Evolutionary conservation across 257 asterid genomes (phyloP).

Genomic region (Dorcoceras hygrometricum): DNA sequence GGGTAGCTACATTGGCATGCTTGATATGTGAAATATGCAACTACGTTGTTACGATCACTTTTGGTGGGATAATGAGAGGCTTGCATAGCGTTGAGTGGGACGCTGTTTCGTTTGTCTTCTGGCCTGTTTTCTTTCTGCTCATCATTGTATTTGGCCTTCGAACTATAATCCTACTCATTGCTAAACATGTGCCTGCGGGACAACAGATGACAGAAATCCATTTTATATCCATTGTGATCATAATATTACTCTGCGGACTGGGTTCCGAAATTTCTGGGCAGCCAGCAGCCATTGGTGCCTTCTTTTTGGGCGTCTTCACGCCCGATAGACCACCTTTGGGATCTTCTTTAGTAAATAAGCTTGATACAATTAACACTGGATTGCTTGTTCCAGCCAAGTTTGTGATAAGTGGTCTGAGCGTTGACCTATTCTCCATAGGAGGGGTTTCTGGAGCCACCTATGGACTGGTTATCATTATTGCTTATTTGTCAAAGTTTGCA

Average conservation of each 20-base stretch:
- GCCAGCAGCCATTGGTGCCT: conserved; percentile 46
- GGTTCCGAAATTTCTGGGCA: conserved; percentile 45
- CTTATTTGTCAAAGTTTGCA: conserved; percentile 39
- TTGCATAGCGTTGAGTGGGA: background rate
- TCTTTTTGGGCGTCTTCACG: conserved; percentile 38
- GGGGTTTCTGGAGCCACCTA: conserved; percentile 11
- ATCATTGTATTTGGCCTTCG: conserved; percentile 31
- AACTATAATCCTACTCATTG: conserved; percentile 25
- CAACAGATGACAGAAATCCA: conserved; percentile 44
- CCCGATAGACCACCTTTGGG: conserved; percentile 58
- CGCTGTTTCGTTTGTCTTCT: conserved; percentile 1
- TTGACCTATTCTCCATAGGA: conserved; percentile 30
- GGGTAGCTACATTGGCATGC: conserved; percentile 50
- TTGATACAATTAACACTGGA: conserved; percentile 34
- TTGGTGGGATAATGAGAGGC: conserved; percentile 18
- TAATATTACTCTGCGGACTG: conserved; percentile 37
- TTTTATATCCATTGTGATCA: conserved; percentile 29
- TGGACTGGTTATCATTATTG: conserved; percentile 28
- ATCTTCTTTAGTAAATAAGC: conserved; percentile 33
- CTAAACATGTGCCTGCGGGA: conserved; percentile 37
- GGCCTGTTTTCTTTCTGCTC: conserved; percentile 7
- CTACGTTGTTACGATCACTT: conserved; percentile 18
- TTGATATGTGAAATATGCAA: conserved; percentile 39
- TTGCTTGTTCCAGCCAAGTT: conserved; percentile 59
- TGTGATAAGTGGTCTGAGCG: conserved; percentile 39